Evolutionary conservation across 2,329 filamentous ascomycete species (phyloP), one percentile per base, ranked within the genome.

Genomic region (Allantophomopsis lycopodina): DNA sequence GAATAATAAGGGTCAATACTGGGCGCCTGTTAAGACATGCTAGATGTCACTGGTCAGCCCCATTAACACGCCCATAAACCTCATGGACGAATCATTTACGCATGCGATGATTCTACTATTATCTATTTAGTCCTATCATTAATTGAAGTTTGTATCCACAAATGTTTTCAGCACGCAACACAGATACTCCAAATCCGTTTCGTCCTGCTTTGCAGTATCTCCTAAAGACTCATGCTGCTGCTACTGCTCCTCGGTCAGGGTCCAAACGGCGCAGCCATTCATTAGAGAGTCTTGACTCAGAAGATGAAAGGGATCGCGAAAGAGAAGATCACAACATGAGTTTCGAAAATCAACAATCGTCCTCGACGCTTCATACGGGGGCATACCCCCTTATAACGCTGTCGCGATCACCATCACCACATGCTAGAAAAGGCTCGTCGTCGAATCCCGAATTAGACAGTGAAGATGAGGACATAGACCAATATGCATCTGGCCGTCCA

Each of bases 381-480:
- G 49, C 54, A 12, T 55, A 66, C 7, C 64, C 65, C 2, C 52
- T 68, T 8, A 64, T 67, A 38, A 64, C 60, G 42, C 51, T 68
- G 33, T 61, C 58, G 2, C 57, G 64, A 39, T 61, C 59, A 16
- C 59, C 60, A 7, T 65, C 60, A 21, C 65, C 65, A 1, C 65
- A 61, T 46, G 56, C 59, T n/a, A 54, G 61, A 40, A 57, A 60
- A 38, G 62, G 55, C 44, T 61, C 63, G 7, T 59, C 50, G 7
- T 63, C 62, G 41, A 51, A 51, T 39, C 46, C 50, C 11, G 45
- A 37, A 12, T 62, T 60, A 42, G 64, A 68, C 41, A 64, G 64
- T 42, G 65, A 68, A 38, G 64, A 67, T 32, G 64, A 68, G 37
- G 60, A 40, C 44, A 57, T 58, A 47, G 50, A 50, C 50, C 59